Percentiles rank a stretch among this genome's conserved stretches.
These are phyloP conservation scores for Rhododendron mucronatum DNA, from an alignment of 148 eudicot genomes.

Conservation along the genomic window DNA sequence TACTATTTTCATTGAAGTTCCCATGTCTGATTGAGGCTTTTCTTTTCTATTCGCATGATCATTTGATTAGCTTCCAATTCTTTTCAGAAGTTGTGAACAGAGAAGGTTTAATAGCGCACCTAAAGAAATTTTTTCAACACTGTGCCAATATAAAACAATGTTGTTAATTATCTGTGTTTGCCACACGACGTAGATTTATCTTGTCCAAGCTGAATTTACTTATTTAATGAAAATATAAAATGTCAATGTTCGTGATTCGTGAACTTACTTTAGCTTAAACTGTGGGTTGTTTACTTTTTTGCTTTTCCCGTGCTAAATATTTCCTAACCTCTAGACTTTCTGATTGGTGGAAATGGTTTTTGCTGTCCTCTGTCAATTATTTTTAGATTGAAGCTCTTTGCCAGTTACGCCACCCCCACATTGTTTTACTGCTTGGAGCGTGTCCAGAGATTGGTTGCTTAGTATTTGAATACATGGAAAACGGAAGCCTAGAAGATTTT, in stretches of 20 bases:
- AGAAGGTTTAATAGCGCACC: background rate
- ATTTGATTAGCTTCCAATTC: background rate
- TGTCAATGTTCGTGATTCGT: background rate
- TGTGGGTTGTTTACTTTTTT: background rate
- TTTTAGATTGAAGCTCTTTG: conserved; percentile 65
- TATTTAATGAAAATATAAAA: background rate
- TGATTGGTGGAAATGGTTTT: background rate
- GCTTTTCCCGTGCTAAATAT: background rate
- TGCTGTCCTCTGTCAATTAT: conserved; percentile 6
- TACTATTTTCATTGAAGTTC: background rate
- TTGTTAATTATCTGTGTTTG: no score
- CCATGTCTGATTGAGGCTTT: background rate
- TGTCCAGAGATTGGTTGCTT: conserved; percentile 74
- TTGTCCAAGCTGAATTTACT: no score
- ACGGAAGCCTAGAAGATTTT: conserved; percentile 65
- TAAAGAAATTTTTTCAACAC: background rate
- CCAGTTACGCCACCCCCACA: conserved; percentile 68
- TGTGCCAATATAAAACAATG: background rate
- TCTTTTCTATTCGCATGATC: background rate
- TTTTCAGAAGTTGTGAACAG: background rate
- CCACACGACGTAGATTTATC: background rate
- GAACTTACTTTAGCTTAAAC: background rate
- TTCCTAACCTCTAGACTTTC: no score
- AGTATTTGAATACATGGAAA: conserved; percentile 71
- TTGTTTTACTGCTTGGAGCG: conserved; percentile 70